Conservation (phyloP, 148 eudicot genomes). For the Agrostemma githago region DNA sequence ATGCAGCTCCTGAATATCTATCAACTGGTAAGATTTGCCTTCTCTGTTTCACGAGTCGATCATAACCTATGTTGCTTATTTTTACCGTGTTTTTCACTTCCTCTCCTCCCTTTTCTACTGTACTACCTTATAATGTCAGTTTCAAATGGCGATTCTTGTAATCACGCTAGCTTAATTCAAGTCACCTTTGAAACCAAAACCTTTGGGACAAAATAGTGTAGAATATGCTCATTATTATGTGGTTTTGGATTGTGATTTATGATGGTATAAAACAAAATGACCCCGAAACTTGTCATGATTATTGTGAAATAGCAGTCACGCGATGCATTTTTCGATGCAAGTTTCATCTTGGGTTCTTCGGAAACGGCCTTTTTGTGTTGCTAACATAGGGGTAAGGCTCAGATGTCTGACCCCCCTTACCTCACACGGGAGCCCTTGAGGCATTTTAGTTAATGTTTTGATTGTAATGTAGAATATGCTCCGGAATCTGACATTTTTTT, state of each 20-base stretch:
- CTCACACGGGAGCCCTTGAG: no score
- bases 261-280: no score
- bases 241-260: no score
- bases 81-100: background rate
- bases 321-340: no score
- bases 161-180: background rate
- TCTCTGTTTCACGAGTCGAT: background rate
- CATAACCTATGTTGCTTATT: background rate
- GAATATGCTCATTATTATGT: background rate
- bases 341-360: no score
- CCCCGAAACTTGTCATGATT: no score
- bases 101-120: background rate
- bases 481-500: background rate
- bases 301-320: no score
- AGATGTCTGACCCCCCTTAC: no score
- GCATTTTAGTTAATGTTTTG: no score
- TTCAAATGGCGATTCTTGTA: background rate
- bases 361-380: no score
- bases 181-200: no score
- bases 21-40: slow-evolving; percentile 28
- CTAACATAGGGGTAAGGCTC: no score
- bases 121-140: background rate
- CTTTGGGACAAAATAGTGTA: background rate
- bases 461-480: background rate
- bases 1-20: slow-evolving; percentile 41